phyloP scores from a whole-genome alignment of 2,329 filamentous ascomycete genomes.

The Phoma sp. region DNA sequence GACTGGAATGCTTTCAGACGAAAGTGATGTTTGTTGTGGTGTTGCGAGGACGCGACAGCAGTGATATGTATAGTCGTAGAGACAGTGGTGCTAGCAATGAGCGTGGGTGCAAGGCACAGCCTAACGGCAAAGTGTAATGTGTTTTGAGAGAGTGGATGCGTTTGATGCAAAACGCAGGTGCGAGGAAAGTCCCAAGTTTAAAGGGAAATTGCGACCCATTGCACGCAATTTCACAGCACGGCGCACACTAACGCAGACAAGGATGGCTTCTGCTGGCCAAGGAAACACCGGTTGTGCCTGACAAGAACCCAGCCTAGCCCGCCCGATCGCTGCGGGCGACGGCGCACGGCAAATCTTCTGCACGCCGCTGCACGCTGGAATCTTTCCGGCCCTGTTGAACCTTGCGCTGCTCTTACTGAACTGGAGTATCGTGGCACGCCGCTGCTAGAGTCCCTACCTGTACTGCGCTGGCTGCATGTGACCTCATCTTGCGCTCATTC shows the following conservation, averaged over 20 bases:
- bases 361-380: slow-evolving; percentile 16
- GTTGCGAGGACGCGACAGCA: slow-evolving; percentile 19
- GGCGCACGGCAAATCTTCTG: slow-evolving; percentile 20
- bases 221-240: slow-evolving; percentile 12
- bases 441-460: too few species aligned
- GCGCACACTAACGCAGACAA: slow-evolving; percentile 16
- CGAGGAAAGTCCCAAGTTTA: slow-evolving; percentile 15
- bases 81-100: slow-evolving; percentile 24
- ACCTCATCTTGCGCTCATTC: slow-evolving; percentile 15
- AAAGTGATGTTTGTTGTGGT: slow-evolving; percentile 4
- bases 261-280: slow-evolving; percentile 6
- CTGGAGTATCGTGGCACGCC: too few species aligned
- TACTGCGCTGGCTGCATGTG: background rate
- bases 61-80: slow-evolving; percentile 18
- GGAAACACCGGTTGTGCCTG: slow-evolving; percentile 13
- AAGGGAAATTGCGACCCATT: slow-evolving; percentile 18
- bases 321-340: slow-evolving; percentile 12
- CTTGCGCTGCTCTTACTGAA: too few species aligned
- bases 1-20: slow-evolving; percentile 7
- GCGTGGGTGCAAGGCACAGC: slow-evolving; percentile 21
- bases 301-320: slow-evolving; percentile 12
- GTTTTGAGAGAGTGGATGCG: slow-evolving; percentile 26
- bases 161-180: slow-evolving; percentile 24
- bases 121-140: slow-evolving; percentile 21
- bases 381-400: slow-evolving; percentile 4